Percentiles rank a stretch among this genome's conserved stretches.
Evolutionary conservation across 2,329 filamentous ascomycete genomes (phyloP).

Genomic region (Pyricularia pennisetigena): DNA sequence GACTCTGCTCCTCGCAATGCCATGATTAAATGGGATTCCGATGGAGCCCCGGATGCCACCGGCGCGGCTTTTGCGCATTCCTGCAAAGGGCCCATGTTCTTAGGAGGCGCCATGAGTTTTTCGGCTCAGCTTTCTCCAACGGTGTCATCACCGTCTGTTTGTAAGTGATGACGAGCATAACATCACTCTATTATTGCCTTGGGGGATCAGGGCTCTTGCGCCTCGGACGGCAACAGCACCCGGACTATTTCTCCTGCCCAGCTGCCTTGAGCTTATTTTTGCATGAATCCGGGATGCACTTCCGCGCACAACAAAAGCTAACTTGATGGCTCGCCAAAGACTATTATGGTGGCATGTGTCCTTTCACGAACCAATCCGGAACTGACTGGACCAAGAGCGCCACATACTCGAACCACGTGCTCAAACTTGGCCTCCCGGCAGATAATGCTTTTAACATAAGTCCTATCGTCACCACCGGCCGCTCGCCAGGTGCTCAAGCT

Average conservation of each 20-base stretch:
- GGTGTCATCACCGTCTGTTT: constrained; percentile 22
- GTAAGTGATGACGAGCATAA: neutral
- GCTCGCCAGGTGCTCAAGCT: constrained; percentile 65
- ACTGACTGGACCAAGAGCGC: constrained; percentile 56
- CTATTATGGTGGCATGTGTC: constrained; percentile 88
- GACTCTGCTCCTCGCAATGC: constrained; percentile 21
- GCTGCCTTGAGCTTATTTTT: neutral
- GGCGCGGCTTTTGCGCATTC: neutral
- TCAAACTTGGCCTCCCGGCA: constrained; percentile 46
- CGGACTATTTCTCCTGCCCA: neutral
- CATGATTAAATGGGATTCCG: constrained; percentile 32
- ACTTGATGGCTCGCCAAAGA: constrained; percentile 37
- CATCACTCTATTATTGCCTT: neutral
- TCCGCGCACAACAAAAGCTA: neutral
- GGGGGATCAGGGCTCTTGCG: neutral
- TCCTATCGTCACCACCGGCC: constrained; percentile 36
- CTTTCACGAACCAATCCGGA: constrained; percentile 29
- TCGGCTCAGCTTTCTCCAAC: constrained; percentile 47
- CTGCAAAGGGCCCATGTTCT: constrained; percentile 30
- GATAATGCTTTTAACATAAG: constrained; percentile 23
- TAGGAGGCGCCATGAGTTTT: constrained; percentile 55
- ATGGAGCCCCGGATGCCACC: constrained; percentile 11
- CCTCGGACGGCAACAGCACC: neutral
- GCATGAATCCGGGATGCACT: too few relatives aligned
- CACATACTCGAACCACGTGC: constrained; percentile 73